Conservation (phyloP, 164 flowering plant genomes). For the grape (Vitis vinifera) region DNA sequence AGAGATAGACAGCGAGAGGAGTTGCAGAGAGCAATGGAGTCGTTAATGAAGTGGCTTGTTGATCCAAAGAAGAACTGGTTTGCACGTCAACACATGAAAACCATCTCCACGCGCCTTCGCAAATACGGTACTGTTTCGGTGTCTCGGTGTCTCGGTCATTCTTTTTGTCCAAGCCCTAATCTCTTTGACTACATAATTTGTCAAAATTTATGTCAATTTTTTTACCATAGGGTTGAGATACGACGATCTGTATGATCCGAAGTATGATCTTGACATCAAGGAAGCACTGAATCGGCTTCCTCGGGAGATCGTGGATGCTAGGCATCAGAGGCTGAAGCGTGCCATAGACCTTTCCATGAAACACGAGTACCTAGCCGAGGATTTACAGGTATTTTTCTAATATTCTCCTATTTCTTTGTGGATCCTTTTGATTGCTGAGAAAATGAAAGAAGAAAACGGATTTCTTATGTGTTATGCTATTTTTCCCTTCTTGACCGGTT, state of each 20-base stretch:
- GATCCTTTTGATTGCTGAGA: not conserved
- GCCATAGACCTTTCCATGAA: slow-evolving; percentile 99
- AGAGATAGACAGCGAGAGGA: slow-evolving; percentile 14
- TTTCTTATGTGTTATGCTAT: not conserved
- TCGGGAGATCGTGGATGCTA: slow-evolving; percentile 84
- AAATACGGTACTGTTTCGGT: slow-evolving; percentile 51
- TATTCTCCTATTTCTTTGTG: not conserved
- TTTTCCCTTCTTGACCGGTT: not conserved
- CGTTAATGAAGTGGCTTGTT: slow-evolving; percentile 44
- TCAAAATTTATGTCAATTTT: no score
- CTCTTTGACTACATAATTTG: no score
- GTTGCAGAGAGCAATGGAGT: slow-evolving; percentile 34
- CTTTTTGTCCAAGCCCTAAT: slow-evolving; percentile 15
- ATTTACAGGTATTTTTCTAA: slow-evolving; percentile 67
- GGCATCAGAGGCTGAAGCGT: slow-evolving; percentile 90
- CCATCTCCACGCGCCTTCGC: slow-evolving; percentile 68
- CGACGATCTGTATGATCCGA: slow-evolving; percentile 87
- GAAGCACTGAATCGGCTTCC: slow-evolving; percentile 89
- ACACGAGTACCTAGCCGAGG: slow-evolving; percentile 76
- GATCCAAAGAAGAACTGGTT: slow-evolving; percentile 69
- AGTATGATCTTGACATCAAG: slow-evolving; percentile 77
- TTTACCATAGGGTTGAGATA: slow-evolving; percentile 60
- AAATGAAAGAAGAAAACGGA: not conserved
- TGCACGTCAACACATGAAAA: slow-evolving; percentile 66
- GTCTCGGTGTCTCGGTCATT: not conserved